Conservation (phyloP, 2,329 filamentous ascomycete species). For the Fonsecaea monophora region DNA sequence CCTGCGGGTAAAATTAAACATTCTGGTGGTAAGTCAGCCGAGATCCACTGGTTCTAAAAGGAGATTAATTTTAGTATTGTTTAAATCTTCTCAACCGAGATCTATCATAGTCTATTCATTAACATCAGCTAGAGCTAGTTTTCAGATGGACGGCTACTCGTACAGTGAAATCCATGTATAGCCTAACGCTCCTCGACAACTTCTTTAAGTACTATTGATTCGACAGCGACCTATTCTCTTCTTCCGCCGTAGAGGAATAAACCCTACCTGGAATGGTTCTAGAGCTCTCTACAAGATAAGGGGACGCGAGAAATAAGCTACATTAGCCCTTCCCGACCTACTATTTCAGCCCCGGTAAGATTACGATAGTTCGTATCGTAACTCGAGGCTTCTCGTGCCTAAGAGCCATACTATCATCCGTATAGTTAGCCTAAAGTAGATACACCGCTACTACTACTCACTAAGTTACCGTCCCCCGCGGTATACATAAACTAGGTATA, state of each 20-base stretch:
- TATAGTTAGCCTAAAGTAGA: conserved; percentile 22
- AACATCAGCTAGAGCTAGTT: conserved; percentile 22
- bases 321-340: too few relatives aligned
- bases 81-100: conserved; percentile 21
- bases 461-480: conserved; percentile 38
- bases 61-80: conserved; percentile 15
- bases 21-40: conserved; percentile 4
- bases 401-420: conserved; percentile 8
- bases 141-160: conserved; percentile 14
- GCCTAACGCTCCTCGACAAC: too few relatives aligned
- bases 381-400: conserved; percentile 12
- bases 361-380: not conserved
- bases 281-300: too few relatives aligned
- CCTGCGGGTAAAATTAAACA: conserved; percentile 4
- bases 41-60: too few relatives aligned
- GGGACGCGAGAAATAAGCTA: too few relatives aligned
- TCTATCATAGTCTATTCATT: conserved; percentile 16
- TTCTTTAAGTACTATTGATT: conserved; percentile 15
- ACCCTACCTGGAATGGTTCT: conserved; percentile 13
- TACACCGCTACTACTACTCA: conserved; percentile 35
- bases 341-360: conserved; percentile 3
- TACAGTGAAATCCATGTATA: conserved; percentile 15
- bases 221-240: conserved; percentile 19
- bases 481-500: conserved; percentile 49
- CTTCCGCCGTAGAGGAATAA: conserved; percentile 18